Base-by-base conservation (phyloP, 23 red algal genomes). In the Pyropia haitanensis region DNA sequence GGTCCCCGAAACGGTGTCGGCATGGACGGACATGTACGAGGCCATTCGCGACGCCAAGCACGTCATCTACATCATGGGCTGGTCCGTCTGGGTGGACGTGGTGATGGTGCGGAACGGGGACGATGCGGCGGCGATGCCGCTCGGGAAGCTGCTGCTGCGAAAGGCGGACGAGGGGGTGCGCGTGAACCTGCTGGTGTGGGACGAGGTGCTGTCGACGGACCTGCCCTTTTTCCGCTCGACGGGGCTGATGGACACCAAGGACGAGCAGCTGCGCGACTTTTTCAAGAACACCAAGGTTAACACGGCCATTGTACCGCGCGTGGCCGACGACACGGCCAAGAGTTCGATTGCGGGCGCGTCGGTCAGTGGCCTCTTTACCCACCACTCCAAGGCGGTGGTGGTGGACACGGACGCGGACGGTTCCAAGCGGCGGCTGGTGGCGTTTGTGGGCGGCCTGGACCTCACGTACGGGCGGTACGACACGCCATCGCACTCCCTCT, bases 381-480 rank as follows among this genome's bases (percentile, higher is more conserved):
- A 73, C 57, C 79, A 83, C 39, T 67, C 72, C 27, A 83, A 83
- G 59, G 68, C 73, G 27, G 68, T 83, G 5, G 65, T 83, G 27
- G 65, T 69, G 20, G 79, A 83, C 65, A 48, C 73, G 15, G 53
- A 55, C 17, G 64, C 64, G 5, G 58, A 81, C 15, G 33, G 49
- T 31, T 16, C 71, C 2, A 34, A 27, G 21, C 55, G 81, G 60
- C 65, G 75, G 57, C 63, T 86, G 1, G 64, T 68, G 34, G 81
- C 81, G 46, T 86, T 71, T 62, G 68, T 71, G 27, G 81, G 81
- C 3, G 81, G 81, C 58, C 54, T 86, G 66, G 81, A 86, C 61
- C 52, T 86, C 14, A 76, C 71, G 9, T 76, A 86, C 51, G 81
- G 81, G 30, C 48, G 81, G 12, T 86, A 60, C 62, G 81, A 86